A percentile compares a stretch with the other conserved stretches of the same genome.
Conservation (phyloP, 2,329 filamentous ascomycete species). For the Aspergillus caelatus region DNA sequence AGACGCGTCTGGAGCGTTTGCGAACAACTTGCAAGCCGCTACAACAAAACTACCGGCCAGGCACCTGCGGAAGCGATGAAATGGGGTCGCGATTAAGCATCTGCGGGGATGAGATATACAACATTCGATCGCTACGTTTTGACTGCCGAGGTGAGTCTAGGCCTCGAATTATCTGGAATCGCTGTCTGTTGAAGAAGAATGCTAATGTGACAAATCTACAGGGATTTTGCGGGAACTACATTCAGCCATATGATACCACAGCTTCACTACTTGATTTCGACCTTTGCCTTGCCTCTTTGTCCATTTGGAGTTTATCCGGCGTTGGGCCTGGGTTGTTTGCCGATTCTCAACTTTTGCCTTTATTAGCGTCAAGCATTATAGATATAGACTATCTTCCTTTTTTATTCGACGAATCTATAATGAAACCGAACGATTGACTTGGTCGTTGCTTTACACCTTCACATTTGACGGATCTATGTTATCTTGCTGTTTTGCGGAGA, state of each 20-base stretch:
- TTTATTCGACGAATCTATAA: neutral
- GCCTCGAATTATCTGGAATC: neutral
- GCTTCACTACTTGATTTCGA: neutral
- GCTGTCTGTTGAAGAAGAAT: neutral
- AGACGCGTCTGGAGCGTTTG: constrained; percentile 24
- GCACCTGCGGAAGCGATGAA: neutral
- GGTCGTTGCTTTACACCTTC: neutral
- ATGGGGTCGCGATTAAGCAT: neutral
- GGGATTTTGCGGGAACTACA: neutral
- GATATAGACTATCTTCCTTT: neutral
- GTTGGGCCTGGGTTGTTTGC: neutral
- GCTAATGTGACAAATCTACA: neutral
- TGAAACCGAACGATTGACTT: neutral
- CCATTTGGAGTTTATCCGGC: neutral
- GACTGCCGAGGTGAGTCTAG: neutral
- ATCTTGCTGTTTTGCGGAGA: too few species aligned
- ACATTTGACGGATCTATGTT: neutral
- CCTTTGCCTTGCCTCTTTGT: neutral
- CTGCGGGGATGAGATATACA: neutral
- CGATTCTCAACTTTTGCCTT: neutral
- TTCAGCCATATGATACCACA: neutral
- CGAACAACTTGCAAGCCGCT: constrained; percentile 19
- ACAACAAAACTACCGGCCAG: constrained; percentile 1
- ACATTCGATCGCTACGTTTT: neutral
- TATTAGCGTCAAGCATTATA: neutral